These are phyloP conservation scores for Candida maesae DNA, from an alignment of 805 yeast species.

Conservation along the genomic window DNA sequence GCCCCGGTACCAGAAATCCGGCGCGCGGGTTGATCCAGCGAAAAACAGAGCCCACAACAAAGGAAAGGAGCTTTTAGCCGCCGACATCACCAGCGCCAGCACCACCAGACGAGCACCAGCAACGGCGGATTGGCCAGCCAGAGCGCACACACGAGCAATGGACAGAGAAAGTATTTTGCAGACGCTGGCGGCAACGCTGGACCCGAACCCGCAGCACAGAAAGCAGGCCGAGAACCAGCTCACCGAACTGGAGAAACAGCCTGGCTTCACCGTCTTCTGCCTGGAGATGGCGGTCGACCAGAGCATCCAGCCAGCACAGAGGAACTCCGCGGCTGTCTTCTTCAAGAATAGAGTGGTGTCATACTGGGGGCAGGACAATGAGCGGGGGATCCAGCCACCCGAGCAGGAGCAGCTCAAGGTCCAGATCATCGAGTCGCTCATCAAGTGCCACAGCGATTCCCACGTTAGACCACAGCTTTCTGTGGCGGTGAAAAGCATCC, in stretches of 20 bases:
- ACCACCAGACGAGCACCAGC: no score
- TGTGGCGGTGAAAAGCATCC: constrained; percentile 51
- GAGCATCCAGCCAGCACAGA: constrained; percentile 38
- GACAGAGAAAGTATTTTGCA: constrained; percentile 47
- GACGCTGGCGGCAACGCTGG: constrained; percentile 52
- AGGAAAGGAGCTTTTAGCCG: no score
- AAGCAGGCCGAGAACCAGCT: constrained; percentile 52
- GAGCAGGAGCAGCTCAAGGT: constrained; percentile 57
- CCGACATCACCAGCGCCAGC: no score
- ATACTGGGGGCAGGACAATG: constrained; percentile 43
- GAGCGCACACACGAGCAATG: no score
- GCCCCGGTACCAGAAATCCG: no score
- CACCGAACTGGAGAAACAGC: constrained; percentile 47
- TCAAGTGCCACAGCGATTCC: constrained; percentile 36
- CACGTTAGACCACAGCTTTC: constrained; percentile 53
- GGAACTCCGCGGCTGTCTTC: constrained; percentile 62
- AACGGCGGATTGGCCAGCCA: no score
- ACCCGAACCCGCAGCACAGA: constrained; percentile 45
- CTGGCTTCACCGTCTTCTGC: constrained; percentile 55
- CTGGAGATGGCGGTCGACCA: constrained; percentile 46
- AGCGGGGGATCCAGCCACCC: constrained; percentile 32
- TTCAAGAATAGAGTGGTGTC: constrained; percentile 60
- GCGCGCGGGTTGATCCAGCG: no score
- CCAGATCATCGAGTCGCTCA: constrained; percentile 49
- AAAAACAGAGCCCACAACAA: no score